These are phyloP conservation scores for Brettanomyces naardenensis DNA, from an alignment of 805 yeast species.

Conservation along the genomic window DNA sequence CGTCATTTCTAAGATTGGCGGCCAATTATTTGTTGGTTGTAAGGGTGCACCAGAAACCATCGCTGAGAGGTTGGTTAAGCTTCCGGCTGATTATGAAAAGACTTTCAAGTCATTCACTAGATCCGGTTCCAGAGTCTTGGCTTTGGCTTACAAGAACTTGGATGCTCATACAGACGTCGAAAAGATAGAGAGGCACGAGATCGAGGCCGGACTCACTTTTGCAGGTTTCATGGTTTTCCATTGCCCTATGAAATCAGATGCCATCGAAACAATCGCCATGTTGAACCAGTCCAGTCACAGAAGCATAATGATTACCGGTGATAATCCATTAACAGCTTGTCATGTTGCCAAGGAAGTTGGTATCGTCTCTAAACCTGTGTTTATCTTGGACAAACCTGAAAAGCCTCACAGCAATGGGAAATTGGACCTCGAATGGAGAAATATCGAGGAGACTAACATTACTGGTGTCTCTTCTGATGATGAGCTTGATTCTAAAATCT, in stretches of 20 bases:
- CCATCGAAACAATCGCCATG: constrained; percentile 84
- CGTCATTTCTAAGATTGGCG: constrained; percentile 56
- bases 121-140: constrained; percentile 93
- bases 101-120: constrained; percentile 86
- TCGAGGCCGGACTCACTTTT: constrained; percentile 69
- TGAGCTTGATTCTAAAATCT: constrained; percentile 46
- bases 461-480: constrained; percentile 60
- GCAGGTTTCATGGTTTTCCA: constrained; percentile 95
- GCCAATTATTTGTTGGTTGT: constrained; percentile 64
- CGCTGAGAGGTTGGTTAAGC: constrained; percentile 58
- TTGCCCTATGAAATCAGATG: constrained; percentile 93
- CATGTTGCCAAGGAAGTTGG: constrained; percentile 94
- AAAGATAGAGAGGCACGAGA: constrained; percentile 61
- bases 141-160: constrained; percentile 79
- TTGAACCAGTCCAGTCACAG: constrained; percentile 93
- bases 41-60: constrained; percentile 99
- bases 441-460: constrained; percentile 65
- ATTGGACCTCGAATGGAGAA: constrained; percentile 72
- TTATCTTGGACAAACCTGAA: constrained; percentile 82
- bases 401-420: constrained; percentile 42
- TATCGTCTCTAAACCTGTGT: constrained; percentile 74
- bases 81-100: constrained; percentile 77
- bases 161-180: constrained; percentile 39
- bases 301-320: constrained; percentile 97
- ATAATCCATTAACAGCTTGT: constrained; percentile 95